Base-by-base conservation (phyloP, 2,329 filamentous ascomycete species). In the Saccharata proteae region DNA sequence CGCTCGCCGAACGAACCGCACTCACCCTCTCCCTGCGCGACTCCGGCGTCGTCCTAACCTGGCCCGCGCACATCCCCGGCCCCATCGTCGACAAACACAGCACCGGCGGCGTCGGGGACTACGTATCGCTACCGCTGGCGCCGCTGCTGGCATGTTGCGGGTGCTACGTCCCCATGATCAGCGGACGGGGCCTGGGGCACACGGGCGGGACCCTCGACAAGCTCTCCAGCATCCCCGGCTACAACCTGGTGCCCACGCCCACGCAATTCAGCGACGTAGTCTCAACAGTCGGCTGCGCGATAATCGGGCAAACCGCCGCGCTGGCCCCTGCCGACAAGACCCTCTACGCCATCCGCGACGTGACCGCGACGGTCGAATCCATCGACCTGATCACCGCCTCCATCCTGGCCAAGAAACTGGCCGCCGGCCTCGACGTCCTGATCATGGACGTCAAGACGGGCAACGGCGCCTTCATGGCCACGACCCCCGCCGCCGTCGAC, bases 151-250 rank as follows among this genome's bases (percentile, higher is more conserved):
- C 33, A 3, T 28, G 28, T 2, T 24, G 24, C 20, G 33, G 33
- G 18, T 35, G 33, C 33, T 35, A 17, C 33, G 33, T 35, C 14
- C 33, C 33, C 16, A 35, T 35, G 33, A 35, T 35, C 28, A 16
- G 12, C 10, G 33, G 33, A 7, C 28, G 33, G 15, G 33, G 33
- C 3, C 29, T 35, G 11, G 33, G 33, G 11, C 33, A 35, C 33
- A 35, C 33, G 23, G 33, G 33, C 28, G 33, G 33, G 14, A 35
- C 33, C 12, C 28, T 35, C 12, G 33, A 35, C 33, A 35, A 35
- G 28, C 28, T 35, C 2, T 28, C 30, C 28, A 35, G 33, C 33
- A 30, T 35, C 28, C 33, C 33, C 6, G 33, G 33, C 14, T 35
- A 35, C 33, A 17, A 16, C 5, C 28, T 24, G 10, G 21, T 23